Evolutionary conservation across 2,329 filamentous ascomycete genomes (phyloP).

Genomic region (Teratosphaeria epicoccoides): DNA sequence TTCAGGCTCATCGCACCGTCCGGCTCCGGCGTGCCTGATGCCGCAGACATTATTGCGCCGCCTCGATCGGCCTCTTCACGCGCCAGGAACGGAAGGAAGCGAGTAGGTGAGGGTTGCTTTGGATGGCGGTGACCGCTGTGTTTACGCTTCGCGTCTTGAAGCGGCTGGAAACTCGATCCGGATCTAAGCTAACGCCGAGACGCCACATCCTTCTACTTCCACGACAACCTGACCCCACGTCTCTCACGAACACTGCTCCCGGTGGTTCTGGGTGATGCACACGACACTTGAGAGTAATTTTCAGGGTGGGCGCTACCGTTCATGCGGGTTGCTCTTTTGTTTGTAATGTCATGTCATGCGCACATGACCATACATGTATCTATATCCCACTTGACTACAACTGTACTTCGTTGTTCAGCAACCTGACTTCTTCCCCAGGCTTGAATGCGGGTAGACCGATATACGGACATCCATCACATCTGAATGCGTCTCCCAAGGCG

Average conservation of each 20-base stretch:
- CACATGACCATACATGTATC: too few relatives aligned
- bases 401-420: constrained; percentile 79
- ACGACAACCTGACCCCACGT: background rate
- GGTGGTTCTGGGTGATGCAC: too few relatives aligned
- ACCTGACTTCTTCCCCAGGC: constrained; percentile 82
- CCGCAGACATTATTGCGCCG: background rate
- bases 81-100: background rate
- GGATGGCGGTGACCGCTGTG: background rate
- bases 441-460: constrained; percentile 93
- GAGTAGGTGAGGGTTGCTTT: background rate
- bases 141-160: background rate
- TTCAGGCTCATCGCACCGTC: constrained; percentile 1
- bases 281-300: too few relatives aligned
- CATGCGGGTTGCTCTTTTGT: too few relatives aligned
- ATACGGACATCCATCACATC: constrained; percentile 62
- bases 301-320: too few relatives aligned
- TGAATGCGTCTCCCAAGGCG: constrained; percentile 73
- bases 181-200: background rate
- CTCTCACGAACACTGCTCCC: background rate
- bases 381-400: constrained; percentile 38
- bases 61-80: background rate
- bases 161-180: background rate
- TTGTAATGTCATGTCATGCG: background rate
- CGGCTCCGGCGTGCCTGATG: background rate
- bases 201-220: background rate